Evolutionary conservation across 768 basidiomycete genomes (phyloP).

Genomic region (Russula olivacea): DNA sequence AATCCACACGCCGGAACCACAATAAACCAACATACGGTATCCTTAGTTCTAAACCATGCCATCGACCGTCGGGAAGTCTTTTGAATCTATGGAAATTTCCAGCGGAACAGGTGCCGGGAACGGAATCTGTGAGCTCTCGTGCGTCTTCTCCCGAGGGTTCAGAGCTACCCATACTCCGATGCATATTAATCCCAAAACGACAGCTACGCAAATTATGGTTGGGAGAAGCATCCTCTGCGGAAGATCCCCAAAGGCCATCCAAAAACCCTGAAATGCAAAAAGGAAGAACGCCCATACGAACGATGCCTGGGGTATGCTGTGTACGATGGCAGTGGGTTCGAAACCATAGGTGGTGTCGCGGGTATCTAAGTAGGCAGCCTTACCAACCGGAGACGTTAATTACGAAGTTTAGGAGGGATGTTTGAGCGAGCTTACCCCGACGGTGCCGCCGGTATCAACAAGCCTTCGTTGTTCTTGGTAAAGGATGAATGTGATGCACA

Average conservation of each 20-base stretch:
- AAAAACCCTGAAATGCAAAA: constrained; percentile 18
- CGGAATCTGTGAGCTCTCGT: not conserved
- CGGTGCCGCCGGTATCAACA: not conserved
- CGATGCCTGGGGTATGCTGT: constrained; percentile 5
- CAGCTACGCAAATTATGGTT: not conserved
- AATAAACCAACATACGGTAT: too few species aligned
- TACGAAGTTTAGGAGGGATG: not conserved
- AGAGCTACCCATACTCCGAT: constrained; percentile 6
- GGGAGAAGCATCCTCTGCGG: not conserved
- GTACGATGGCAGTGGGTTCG: constrained; percentile 15
- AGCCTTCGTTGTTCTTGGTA: constrained; percentile 1
- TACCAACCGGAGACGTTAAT: not conserved
- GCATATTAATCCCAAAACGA: not conserved
- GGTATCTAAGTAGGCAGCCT: constrained; percentile 10
- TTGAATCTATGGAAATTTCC: not conserved
- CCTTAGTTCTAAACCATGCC: not conserved
- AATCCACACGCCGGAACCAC: too few species aligned
- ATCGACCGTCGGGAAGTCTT: not conserved
- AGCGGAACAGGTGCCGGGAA: not conserved
- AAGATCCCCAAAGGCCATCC: not conserved
- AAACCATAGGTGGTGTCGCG: constrained; percentile 10
- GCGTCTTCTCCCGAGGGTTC: not conserved
- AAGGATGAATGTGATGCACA: not conserved
- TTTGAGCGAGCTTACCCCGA: constrained; percentile 2
- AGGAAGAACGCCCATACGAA: constrained; percentile 11